Conservation (phyloP, 495 filamentous ascomycete species). For the Eremomyces bilateralis region DNA sequence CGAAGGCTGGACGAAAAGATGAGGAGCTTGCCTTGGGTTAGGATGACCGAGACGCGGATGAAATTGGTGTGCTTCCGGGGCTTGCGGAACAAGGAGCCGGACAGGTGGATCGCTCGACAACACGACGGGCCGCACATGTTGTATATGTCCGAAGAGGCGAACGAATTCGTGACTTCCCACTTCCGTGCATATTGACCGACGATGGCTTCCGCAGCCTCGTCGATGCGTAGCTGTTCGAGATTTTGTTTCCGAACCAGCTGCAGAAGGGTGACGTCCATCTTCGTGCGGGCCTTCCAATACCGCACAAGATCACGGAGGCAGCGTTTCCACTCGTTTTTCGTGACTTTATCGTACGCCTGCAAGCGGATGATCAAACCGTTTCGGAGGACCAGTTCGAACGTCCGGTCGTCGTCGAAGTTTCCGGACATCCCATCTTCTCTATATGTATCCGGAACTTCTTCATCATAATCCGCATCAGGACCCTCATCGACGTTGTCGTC, state of each 20-base stretch:
- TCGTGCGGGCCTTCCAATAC: slow-evolving; percentile 43
- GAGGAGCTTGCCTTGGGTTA: slow-evolving; percentile 38
- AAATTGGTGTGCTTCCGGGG: slow-evolving; percentile 43
- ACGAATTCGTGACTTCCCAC: slow-evolving; percentile 49
- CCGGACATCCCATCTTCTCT: slow-evolving; percentile 30
- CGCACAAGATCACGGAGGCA: slow-evolving; percentile 34
- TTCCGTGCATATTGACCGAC: slow-evolving; percentile 48
- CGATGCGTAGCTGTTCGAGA: slow-evolving; percentile 38
- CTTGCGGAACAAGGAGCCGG: slow-evolving; percentile 44
- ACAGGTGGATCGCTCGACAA: slow-evolving; percentile 40
- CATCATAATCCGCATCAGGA: slow-evolving; percentile 23
- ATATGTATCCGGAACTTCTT: slow-evolving; percentile 23
- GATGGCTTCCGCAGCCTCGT: slow-evolving; percentile 46
- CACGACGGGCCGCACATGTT: slow-evolving; percentile 45
- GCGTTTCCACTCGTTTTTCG: slow-evolving; percentile 43
- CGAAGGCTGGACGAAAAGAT: slow-evolving; percentile 42
- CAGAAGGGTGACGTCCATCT: slow-evolving; percentile 32
- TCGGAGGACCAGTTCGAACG: slow-evolving; percentile 39
- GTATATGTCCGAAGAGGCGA: slow-evolving; percentile 42
- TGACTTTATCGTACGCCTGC: slow-evolving; percentile 36
- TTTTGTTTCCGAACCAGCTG: slow-evolving; percentile 37
- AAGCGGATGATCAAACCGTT: slow-evolving; percentile 45
- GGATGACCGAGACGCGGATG: slow-evolving; percentile 36
- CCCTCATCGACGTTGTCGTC: slow-evolving; percentile 27
- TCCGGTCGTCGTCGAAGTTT: slow-evolving; percentile 33